Conservation (phyloP, 2,329 filamentous ascomycete species). For the Aureobasidium pullulans region DNA sequence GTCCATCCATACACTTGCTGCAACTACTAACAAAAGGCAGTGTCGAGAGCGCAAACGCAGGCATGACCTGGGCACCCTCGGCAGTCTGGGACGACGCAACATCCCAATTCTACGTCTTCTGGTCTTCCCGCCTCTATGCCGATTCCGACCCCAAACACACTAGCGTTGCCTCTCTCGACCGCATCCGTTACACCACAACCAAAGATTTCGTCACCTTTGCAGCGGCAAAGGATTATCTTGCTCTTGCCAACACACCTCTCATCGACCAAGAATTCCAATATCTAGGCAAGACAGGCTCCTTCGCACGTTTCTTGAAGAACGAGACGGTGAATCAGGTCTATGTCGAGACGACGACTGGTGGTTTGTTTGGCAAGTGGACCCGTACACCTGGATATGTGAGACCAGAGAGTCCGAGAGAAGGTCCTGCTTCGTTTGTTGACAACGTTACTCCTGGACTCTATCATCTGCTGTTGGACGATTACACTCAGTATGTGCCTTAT, state of each 20-base stretch:
- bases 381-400: not conserved
- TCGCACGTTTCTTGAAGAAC: constrained; percentile 50
- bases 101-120: constrained; percentile 42
- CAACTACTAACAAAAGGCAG: constrained; percentile 4
- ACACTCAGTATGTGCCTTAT: constrained; percentile 5
- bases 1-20: no score
- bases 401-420: constrained; percentile 4
- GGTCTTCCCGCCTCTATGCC: constrained; percentile 41
- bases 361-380: constrained; percentile 46
- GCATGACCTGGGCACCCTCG: constrained; percentile 54
- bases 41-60: constrained; percentile 47
- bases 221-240: constrained; percentile 44
- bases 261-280: constrained; percentile 53
- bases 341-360: constrained; percentile 41
- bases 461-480: constrained; percentile 11
- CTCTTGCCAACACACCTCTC: constrained; percentile 38
- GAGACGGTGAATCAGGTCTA: constrained; percentile 47
- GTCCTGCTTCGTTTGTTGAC: constrained; percentile 10
- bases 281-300: constrained; percentile 35
- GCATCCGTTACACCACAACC: constrained; percentile 50
- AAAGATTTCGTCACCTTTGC: constrained; percentile 49
- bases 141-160: constrained; percentile 43
- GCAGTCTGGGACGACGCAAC: constrained; percentile 46
- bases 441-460: constrained; percentile 10
- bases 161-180: constrained; percentile 28